These are phyloP conservation scores for Beauveria sp. DNA, from an alignment of 2,329 filamentous ascomycete genomes.

Conservation along the genomic window DNA sequence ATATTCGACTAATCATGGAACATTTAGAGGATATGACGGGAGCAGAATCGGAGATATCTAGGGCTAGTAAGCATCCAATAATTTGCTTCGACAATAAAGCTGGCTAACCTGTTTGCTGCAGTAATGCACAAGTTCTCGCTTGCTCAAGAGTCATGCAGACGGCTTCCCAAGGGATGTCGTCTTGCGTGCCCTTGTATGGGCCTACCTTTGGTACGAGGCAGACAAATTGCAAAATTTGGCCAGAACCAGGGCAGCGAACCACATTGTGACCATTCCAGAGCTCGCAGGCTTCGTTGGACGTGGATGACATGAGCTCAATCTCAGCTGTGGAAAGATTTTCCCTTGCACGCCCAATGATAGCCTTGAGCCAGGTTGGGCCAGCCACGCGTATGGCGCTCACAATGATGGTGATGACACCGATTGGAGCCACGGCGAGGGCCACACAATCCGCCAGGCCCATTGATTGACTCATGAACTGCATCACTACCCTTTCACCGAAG, in stretches of 20 bases:
- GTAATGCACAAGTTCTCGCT: neutral
- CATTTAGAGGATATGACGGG: neutral
- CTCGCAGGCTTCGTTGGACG: slow-evolving; percentile 36
- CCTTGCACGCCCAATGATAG: slow-evolving; percentile 36
- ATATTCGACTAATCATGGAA: neutral
- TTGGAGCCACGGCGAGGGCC: slow-evolving; percentile 37
- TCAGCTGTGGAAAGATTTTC: slow-evolving; percentile 34
- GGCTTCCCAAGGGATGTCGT: neutral
- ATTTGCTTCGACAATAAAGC: neutral
- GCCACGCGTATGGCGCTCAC: slow-evolving; percentile 37
- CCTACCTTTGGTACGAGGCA: slow-evolving; percentile 5
- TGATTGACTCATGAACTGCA: slow-evolving; percentile 39
- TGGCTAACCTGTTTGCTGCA: neutral
- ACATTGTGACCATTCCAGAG: slow-evolving; percentile 35
- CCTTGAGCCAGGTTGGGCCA: slow-evolving; percentile 33
- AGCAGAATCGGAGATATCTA: neutral
- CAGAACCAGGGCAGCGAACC: slow-evolving; percentile 16
- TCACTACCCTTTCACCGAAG: slow-evolving; percentile 39
- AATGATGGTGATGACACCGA: slow-evolving; percentile 36
- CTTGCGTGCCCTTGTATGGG: neutral
- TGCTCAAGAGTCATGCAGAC: slow-evolving; percentile 10
- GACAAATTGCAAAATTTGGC: slow-evolving; percentile 15
- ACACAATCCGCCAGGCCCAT: slow-evolving; percentile 33
- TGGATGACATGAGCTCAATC: slow-evolving; percentile 37
- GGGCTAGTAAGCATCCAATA: neutral